phyloP scores from a whole-genome alignment of 2,329 filamentous ascomycete genomes.

The Dactylella cylindrospora region DNA sequence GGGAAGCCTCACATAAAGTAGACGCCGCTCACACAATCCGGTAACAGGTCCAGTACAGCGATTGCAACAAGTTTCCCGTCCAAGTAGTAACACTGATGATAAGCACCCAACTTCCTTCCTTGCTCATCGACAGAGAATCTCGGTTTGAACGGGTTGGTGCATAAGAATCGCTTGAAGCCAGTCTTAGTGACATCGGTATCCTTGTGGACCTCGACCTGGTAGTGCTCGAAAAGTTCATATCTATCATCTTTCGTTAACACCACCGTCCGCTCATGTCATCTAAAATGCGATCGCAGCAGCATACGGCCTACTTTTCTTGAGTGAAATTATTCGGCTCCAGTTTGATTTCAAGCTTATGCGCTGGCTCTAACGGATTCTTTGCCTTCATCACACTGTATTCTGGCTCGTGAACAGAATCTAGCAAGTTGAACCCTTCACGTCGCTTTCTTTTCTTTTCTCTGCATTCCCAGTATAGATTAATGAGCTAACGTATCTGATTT shows the following conservation, averaged over 20 bases:
- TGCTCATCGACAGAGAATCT: constrained; percentile 55
- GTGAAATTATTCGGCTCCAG: constrained; percentile 71
- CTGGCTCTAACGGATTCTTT: constrained; percentile 63
- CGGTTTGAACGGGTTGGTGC: constrained; percentile 64
- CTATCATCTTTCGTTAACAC: constrained; percentile 22
- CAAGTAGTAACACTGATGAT: constrained; percentile 78
- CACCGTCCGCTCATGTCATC: not conserved
- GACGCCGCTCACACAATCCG: constrained; percentile 74
- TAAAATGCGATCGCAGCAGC: not conserved
- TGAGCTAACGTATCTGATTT: constrained; percentile 8
- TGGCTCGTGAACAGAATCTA: constrained; percentile 68
- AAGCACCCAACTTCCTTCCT: constrained; percentile 66
- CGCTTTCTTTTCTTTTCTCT: constrained; percentile 61
- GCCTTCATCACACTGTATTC: constrained; percentile 58
- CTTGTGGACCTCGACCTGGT: constrained; percentile 72
- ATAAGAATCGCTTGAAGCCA: constrained; percentile 73
- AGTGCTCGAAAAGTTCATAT: constrained; percentile 67
- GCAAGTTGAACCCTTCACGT: constrained; percentile 68
- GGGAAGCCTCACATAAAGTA: constrained; percentile 69
- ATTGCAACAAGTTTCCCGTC: constrained; percentile 75
- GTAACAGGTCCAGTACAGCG: constrained; percentile 74
- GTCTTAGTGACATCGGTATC: constrained; percentile 64
- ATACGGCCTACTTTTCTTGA: constrained; percentile 66
- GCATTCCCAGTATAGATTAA: constrained; percentile 8
- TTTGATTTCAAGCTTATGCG: constrained; percentile 68